Percentiles rank a stretch among this genome's conserved stretches.
phyloP scores from a whole-genome alignment of 1,139 yeast genomes.

The Suhomyces bribrorum region DNA sequence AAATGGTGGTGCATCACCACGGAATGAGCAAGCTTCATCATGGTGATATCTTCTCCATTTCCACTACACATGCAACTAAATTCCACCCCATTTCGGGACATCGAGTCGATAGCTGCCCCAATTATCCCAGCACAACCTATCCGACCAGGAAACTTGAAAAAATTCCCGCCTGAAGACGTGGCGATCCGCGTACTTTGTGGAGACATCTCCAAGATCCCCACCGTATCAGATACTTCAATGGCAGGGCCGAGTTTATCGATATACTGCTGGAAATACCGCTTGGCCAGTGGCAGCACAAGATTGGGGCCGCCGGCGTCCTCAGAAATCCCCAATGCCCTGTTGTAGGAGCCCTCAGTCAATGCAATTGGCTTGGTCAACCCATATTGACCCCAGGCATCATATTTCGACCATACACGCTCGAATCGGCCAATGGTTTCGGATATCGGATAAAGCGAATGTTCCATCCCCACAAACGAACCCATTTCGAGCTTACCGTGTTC shows the following conservation, averaged over 20 bases:
- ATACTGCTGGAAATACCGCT: slow-evolving; percentile 17
- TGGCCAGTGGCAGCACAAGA: slow-evolving; percentile 21
- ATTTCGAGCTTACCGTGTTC: slow-evolving; percentile 5
- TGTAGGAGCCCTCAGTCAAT: slow-evolving; percentile 15
- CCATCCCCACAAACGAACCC: slow-evolving; percentile 30
- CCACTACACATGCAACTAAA: slow-evolving; percentile 54
- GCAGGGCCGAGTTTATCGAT: slow-evolving; percentile 9
- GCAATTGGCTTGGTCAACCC: slow-evolving; percentile 33
- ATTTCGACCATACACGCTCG: slow-evolving; percentile 15
- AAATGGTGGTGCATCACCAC: slow-evolving; percentile 20
- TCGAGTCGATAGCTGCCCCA: slow-evolving; percentile 45
- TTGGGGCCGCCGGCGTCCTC: neutral
- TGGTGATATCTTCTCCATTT: slow-evolving; percentile 55
- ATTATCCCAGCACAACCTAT: slow-evolving; percentile 55
- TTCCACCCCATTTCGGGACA: slow-evolving; percentile 15
- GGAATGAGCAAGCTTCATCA: slow-evolving; percentile 39
- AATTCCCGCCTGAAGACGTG: slow-evolving; percentile 56
- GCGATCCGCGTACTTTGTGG: slow-evolving; percentile 26
- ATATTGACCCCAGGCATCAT: slow-evolving; percentile 10
- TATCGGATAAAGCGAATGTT: slow-evolving; percentile 24
- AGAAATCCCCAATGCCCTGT: neutral
- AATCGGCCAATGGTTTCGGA: slow-evolving; percentile 23
- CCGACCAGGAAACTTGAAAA: slow-evolving; percentile 50
- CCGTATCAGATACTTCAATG: slow-evolving; percentile 32
- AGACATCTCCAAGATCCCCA: slow-evolving; percentile 29